These are phyloP conservation scores for Metschnikowia hibisci DNA, from an alignment of 805 yeast species.

Conservation along the genomic window DNA sequence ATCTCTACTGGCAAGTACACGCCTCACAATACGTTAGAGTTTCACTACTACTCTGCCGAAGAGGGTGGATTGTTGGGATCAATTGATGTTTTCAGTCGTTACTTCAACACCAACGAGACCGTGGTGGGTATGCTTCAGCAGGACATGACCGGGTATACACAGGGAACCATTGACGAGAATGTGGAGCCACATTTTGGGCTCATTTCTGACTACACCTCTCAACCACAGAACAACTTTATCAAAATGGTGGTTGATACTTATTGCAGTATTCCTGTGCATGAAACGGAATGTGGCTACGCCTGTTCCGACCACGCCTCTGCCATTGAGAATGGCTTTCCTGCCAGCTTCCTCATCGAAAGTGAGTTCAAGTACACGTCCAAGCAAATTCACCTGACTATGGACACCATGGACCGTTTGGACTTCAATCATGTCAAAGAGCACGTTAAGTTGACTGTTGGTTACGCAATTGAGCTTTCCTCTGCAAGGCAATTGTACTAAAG, in stretches of 20 bases:
- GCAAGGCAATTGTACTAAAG: slow-evolving; percentile 17
- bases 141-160: slow-evolving; percentile 86
- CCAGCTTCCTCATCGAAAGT: slow-evolving; percentile 78
- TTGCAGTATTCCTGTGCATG: slow-evolving; percentile 64
- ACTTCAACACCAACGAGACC: slow-evolving; percentile 39
- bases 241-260: slow-evolving; percentile 59
- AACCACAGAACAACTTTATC: slow-evolving; percentile 53
- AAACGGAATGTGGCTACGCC: slow-evolving; percentile 83
- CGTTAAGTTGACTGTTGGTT: slow-evolving; percentile 71
- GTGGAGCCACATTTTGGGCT: slow-evolving; percentile 72
- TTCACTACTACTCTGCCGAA: slow-evolving; percentile 94
- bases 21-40: slow-evolving; percentile 76
- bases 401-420: slow-evolving; percentile 76
- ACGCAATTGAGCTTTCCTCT: slow-evolving; percentile 56
- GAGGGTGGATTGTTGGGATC: slow-evolving; percentile 91
- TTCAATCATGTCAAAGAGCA: slow-evolving; percentile 79
- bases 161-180: slow-evolving; percentile 46
- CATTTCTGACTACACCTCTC: slow-evolving; percentile 64
- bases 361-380: slow-evolving; percentile 61
- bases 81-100: slow-evolving; percentile 63
- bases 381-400: slow-evolving; percentile 71
- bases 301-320: slow-evolving; percentile 95
- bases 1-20: slow-evolving; percentile 32
- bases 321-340: slow-evolving; percentile 75
- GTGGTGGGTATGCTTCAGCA: slow-evolving; percentile 88